Evolutionary conservation across 495 filamentous ascomycete species (phyloP).

Genomic region (Hyaloscypha finlandica): DNA sequence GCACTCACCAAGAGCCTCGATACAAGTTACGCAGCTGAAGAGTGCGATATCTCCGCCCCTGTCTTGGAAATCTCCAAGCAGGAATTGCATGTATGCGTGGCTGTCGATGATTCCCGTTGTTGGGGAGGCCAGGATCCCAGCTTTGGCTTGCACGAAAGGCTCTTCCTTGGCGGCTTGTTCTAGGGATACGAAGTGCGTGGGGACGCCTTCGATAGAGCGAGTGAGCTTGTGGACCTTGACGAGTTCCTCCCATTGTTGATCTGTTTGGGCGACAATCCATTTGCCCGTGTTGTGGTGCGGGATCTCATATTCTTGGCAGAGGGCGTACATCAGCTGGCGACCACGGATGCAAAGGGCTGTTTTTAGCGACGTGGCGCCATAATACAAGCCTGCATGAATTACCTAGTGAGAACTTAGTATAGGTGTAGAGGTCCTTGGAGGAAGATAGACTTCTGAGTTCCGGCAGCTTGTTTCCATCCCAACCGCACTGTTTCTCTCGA

Average conservation of each 20-base stretch:
- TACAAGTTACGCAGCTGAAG: conserved; percentile 57
- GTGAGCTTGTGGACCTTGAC: conserved; percentile 68
- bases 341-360: conserved; percentile 80
- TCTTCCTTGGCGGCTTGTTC: conserved; percentile 65
- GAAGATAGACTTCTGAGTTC: conserved; percentile 73
- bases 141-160: conserved; percentile 67
- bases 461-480: conserved; percentile 92
- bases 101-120: conserved; percentile 91
- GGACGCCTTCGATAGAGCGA: conserved; percentile 60
- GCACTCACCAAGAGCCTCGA: conserved; percentile 62
- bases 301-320: conserved; percentile 67
- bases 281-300: conserved; percentile 79
- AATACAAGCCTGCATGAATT: conserved; percentile 95
- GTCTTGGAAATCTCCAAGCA: conserved; percentile 76
- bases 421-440: background rate
- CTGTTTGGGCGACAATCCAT: conserved; percentile 91
- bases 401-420: conserved; percentile 52
- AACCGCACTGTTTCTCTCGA: conserved; percentile 75
- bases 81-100: conserved; percentile 77
- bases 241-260: conserved; percentile 64
- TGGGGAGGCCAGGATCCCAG: conserved; percentile 77
- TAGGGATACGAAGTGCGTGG: conserved; percentile 65
- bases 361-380: conserved; percentile 75
- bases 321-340: conserved; percentile 72
- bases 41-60: conserved; percentile 73